Base-by-base conservation (phyloP, 169 alveolate genomes). In the Plasmodium adleri region DNA sequence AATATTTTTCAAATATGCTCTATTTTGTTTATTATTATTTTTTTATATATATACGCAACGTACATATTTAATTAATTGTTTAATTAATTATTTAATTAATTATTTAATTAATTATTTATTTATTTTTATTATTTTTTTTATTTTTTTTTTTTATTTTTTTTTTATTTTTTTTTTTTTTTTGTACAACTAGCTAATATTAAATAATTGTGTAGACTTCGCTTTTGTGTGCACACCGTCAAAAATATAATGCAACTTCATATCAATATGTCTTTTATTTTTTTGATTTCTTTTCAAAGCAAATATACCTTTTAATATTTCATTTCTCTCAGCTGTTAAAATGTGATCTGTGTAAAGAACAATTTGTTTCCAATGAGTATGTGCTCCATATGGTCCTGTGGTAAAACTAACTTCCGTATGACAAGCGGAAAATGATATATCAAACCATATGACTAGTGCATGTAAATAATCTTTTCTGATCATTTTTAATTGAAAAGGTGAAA, bases 301-400 rank as follows among this genome's bases (percentile, higher is more conserved):
- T 75, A 95, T 93, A 9, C 99, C 98, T 50, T 49, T 52, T 17
- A 72, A 24, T 13, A 47, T 60, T 72, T 67, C 93, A 63, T 68
- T 72, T 50, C 39, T 50, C 50, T 93, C 94, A 87, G 74, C 95
- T 90, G 71, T 78, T 72, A 90, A 85, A 74, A 54, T 96, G 68
- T 95, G 96, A 56, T 95, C 95, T 58, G 97, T 93, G 75, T 97
- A 97, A 26, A 97, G 94, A 24, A 97, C 98, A 1, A 98, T 96
- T 89, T 97, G 99, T 83, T 97, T 97, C 99, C 99, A 97, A 90
- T 97, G 99, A 0, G 99, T 97, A 85, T 86, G 88, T 52, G 74
- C 80, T 0, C 94, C 93, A 54, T 89, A 83, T 7, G 98, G 99
- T 13, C 98, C 94, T 8, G 99, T 97, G 62, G 96, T 95, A 64